Evolutionary conservation across 1,284 basidiomycete species (phyloP).

Genomic region (Trichosporon asahii): DNA sequence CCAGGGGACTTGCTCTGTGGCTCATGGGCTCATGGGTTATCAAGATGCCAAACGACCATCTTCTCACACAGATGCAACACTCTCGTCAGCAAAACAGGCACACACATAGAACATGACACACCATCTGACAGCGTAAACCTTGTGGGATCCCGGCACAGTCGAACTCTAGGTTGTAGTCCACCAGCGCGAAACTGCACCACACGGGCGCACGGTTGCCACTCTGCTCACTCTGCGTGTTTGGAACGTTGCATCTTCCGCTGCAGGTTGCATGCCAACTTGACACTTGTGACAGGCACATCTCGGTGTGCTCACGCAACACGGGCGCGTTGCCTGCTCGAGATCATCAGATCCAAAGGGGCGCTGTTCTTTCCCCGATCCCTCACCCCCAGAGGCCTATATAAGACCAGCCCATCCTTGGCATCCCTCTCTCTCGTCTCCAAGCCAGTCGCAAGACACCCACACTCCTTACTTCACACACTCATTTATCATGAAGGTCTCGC

Average conservation of each 20-base stretch:
- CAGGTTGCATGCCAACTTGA: background rate
- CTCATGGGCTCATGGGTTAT: background rate
- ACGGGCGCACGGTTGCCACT: background rate
- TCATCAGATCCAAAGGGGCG: too few relatives aligned
- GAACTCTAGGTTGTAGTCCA: conserved; percentile 6
- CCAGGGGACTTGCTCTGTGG: background rate
- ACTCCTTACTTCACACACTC: background rate
- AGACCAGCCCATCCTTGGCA: background rate
- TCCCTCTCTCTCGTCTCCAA: background rate
- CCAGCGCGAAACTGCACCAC: background rate
- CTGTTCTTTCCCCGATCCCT: background rate
- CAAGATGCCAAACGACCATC: too few relatives aligned
- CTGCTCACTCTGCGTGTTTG: background rate
- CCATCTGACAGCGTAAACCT: background rate
- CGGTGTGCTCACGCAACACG: background rate
- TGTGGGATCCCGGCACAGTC: conserved; percentile 6
- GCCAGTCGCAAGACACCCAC: background rate
- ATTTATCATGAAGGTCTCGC: background rate
- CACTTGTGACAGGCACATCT: background rate
- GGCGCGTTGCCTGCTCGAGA: too few relatives aligned
- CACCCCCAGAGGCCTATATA: background rate
- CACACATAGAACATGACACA: background rate
- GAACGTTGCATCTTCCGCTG: background rate
- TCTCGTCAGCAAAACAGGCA: background rate
- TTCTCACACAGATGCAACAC: background rate